phyloP scores from a whole-genome alignment of 2,329 filamentous ascomycete species.

The Fusarium concolor region DNA sequence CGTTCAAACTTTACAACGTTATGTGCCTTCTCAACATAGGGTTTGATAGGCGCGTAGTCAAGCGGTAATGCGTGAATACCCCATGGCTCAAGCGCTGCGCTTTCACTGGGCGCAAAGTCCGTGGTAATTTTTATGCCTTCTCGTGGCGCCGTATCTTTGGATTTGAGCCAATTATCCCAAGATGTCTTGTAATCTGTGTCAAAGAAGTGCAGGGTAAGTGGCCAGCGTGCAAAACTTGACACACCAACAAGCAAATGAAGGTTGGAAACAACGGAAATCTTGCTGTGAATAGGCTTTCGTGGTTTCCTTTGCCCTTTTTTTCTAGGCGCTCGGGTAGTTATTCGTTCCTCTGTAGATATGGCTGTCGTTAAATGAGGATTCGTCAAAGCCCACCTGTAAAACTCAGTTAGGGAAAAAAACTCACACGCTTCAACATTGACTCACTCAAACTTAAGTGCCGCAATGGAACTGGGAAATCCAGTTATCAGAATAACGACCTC shows the following conservation, averaged over 20 bases:
- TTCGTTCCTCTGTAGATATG: slow-evolving; percentile 73
- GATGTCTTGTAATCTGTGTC: slow-evolving; percentile 72
- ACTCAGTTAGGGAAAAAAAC: slow-evolving; percentile 4
- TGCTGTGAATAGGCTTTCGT: slow-evolving; percentile 66
- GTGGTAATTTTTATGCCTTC: slow-evolving; percentile 64
- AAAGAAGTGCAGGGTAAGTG: slow-evolving; percentile 84
- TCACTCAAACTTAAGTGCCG: slow-evolving; percentile 94
- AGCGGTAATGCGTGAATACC: slow-evolving; percentile 67
- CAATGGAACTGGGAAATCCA: slow-evolving; percentile 87
- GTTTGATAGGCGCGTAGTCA: slow-evolving; percentile 65
- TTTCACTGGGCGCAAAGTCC: slow-evolving; percentile 60
- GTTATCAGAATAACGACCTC: slow-evolving; percentile 89
- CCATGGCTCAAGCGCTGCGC: slow-evolving; percentile 44
- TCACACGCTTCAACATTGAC: slow-evolving; percentile 45
- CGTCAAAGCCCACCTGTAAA: slow-evolving; percentile 85
- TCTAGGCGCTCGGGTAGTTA: slow-evolving; percentile 62
- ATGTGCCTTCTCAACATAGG: slow-evolving; percentile 67
- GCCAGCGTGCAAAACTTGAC: slow-evolving; percentile 85
- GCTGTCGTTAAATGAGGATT: slow-evolving; percentile 86
- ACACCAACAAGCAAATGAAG: slow-evolving; percentile 83
- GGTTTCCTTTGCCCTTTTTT: slow-evolving; percentile 65
- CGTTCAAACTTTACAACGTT: slow-evolving; percentile 67
- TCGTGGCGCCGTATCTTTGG: slow-evolving; percentile 61
- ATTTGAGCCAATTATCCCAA: slow-evolving; percentile 72
- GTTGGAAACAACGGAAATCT: slow-evolving; percentile 80